Evolutionary conservation across 2,329 filamentous ascomycete genomes (phyloP).

Genomic region (Lithohypha guttulata): DNA sequence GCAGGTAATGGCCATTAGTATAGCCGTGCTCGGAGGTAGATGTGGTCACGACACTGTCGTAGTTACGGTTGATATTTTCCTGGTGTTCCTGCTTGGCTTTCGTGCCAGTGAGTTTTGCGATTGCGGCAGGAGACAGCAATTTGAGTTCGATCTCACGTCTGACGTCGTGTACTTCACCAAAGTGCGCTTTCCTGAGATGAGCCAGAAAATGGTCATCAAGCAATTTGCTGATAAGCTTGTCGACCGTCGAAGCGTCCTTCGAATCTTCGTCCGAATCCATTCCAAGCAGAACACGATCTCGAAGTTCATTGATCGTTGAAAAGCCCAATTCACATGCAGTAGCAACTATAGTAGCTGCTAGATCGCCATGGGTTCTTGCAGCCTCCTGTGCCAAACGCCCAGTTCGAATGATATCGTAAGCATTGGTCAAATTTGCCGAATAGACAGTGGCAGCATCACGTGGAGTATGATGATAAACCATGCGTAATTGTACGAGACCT

Average conservation of each 20-base stretch:
- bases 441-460: constrained; percentile 61
- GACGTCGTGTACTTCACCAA: constrained; percentile 4
- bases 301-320: constrained; percentile 44
- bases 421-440: constrained; percentile 67
- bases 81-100: constrained; percentile 5
- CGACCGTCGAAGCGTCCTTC: neutral
- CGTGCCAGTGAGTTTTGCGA: constrained; percentile 5
- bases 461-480: constrained; percentile 63
- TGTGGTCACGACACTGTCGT: neutral
- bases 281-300: constrained; percentile 14
- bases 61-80: constrained; percentile 1
- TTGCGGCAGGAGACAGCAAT: neutral
- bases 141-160: constrained; percentile 1
- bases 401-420: constrained; percentile 70
- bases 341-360: constrained; percentile 63
- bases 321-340: constrained; percentile 68
- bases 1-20: constrained; percentile 2
- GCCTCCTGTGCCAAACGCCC: constrained; percentile 73
- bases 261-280: neutral
- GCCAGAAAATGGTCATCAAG: constrained; percentile 2
- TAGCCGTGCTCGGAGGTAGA: constrained; percentile 2
- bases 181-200: constrained; percentile 4
- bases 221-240: constrained; percentile 2
- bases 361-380: constrained; percentile 61
- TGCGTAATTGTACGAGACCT: constrained; percentile 78